Evolutionary conservation across 192 early-diverging fungal species (phyloP), one percentile per base, ranked within the genome.

Genomic region (Umbelopsis vinacea): DNA sequence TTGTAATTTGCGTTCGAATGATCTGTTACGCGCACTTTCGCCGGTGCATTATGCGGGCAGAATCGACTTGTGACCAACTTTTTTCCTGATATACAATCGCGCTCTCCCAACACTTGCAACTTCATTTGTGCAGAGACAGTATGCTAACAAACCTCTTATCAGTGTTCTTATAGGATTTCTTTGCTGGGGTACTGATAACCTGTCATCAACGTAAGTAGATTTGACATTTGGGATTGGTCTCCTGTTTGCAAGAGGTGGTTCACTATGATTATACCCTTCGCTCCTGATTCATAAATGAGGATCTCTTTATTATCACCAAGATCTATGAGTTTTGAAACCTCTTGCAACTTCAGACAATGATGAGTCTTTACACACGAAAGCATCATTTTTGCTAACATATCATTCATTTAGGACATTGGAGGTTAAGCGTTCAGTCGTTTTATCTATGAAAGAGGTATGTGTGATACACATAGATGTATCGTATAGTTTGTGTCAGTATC

Each of bases 1-100:
- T 75, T 75, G 74, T 75, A 75, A 75, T 75, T 75, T 75, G 74
- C 74, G 74, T 75, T 75, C 69, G 74, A 75, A 40, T 70, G 52
- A 17, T 46, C 35, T 45, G 43, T 55, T 24, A 71, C 67, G 74
- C 68, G 74, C 71, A 69, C 67, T 47, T 68, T 74, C 68, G 74
- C 74, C 74, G 67, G 74, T 75, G 74, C 74, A 75, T 70, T 70
- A 75, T 70, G 68, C 74, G 68, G 48, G 46, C 46, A 26, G 23
- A 63, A 11, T 45, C 52, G 74, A 63, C 37, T 70, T 75, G 74
- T 48, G 69, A 75, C 74, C 52, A 70, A 68, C 33, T 38, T 52
- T 72, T n/a, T 66, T 66, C 46, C 60, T 48, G 38, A 66, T 47
- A 66, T 35, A 63, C 57, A 29, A 38, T 63, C 6, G 29, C 57